Base-by-base conservation (phyloP, 2,329 filamentous ascomycete species). In the Fusarium mundagurra region DNA sequence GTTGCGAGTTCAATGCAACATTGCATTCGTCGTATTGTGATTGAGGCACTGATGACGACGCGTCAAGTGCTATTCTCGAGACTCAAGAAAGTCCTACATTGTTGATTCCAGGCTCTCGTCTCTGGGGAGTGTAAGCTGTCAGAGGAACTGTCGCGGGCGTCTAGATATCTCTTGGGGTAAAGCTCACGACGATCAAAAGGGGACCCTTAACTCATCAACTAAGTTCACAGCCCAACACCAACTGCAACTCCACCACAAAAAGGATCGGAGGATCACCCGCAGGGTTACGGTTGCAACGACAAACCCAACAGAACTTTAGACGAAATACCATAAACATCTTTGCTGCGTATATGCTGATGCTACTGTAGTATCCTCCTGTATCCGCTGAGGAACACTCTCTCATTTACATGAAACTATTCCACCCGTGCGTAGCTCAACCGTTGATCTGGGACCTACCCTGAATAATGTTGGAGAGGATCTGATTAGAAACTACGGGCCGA, bases 201-300 rank as follows among this genome's bases (percentile, higher is more conserved):
- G 71, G 71, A 60, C 54, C 71, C 57, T 67, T 6, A 41, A 38
- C 45, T 44, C 50, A 41, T 34, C 27, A 39, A 36, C 60, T n/a
- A n/a, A n/a, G n/a, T n/a, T 61, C 36, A 38, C 55, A 50, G 27
- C 31, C 31, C 24, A 29, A 36, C 41, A 29, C n/a, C 18, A 57
- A 29, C 55, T 9, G 13, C 18, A 59, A 57, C 71, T 67, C 71
- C 67, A 74, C 71, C 41, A 50, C n/a, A n/a, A 61, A 41, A 54
- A 66, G 48, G 43, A 34, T 47, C 65, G 58, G 33, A 68, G 12
- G 71, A 73, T 73, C 71, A 74, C 43, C 71, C 39, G 17, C 67
- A 72, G 71, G 71, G 71, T 71, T 55, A 57, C 20, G 44, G 61
- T 50, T 61, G 45, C 34, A 45, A 33, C 24, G 31, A 61, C 39